A percentile compares a stretch with the other conserved stretches of the same genome.
phyloP scores from a whole-genome alignment of 1,139 yeast genomes.

The Pneumocystis canis region DNA sequence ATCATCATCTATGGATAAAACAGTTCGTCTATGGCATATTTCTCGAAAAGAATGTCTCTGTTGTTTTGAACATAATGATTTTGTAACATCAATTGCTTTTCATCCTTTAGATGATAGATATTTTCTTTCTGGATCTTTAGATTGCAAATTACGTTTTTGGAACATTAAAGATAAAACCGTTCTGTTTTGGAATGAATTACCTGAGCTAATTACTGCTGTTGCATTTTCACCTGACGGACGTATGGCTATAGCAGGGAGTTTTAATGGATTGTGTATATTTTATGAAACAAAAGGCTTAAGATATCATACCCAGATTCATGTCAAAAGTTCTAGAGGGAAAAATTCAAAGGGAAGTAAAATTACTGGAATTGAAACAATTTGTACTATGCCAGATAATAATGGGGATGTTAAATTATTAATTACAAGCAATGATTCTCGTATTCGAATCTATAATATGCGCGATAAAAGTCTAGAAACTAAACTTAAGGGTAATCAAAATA shows the following conservation, averaged over 20 bases:
- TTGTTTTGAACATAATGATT: conserved; percentile 58
- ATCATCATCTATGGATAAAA: conserved; percentile 74
- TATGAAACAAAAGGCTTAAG: conserved; percentile 55
- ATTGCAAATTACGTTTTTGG: conserved; percentile 68
- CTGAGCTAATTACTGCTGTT: conserved; percentile 49
- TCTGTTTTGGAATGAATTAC: conserved; percentile 29
- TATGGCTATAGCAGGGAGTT: conserved; percentile 61
- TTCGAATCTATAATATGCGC: conserved; percentile 49
- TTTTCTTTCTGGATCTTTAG: conserved; percentile 71
- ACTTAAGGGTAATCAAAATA: conserved; percentile 60
- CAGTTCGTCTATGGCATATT: conserved; percentile 75
- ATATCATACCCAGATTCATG: conserved; percentile 40
- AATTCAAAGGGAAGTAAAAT: conserved; percentile 32
- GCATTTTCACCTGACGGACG: conserved; percentile 58
- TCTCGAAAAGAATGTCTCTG: conserved; percentile 50
- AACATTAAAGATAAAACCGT: conserved; percentile 65
- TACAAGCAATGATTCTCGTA: conserved; percentile 66
- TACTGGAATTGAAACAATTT: conserved; percentile 32
- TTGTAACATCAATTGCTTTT: conserved; percentile 68
- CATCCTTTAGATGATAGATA: conserved; percentile 83
- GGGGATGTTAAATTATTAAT: conserved; percentile 18
- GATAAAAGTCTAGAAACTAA: conserved; percentile 46
- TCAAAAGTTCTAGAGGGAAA: conserved; percentile 20
- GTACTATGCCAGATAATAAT: conserved; percentile 15
- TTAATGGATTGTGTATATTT: conserved; percentile 53